Percentiles rank a stretch among this genome's conserved stretches.
phyloP scores from a whole-genome alignment of 2,329 filamentous ascomycete genomes.

The Colletotrichum cuscutae region DNA sequence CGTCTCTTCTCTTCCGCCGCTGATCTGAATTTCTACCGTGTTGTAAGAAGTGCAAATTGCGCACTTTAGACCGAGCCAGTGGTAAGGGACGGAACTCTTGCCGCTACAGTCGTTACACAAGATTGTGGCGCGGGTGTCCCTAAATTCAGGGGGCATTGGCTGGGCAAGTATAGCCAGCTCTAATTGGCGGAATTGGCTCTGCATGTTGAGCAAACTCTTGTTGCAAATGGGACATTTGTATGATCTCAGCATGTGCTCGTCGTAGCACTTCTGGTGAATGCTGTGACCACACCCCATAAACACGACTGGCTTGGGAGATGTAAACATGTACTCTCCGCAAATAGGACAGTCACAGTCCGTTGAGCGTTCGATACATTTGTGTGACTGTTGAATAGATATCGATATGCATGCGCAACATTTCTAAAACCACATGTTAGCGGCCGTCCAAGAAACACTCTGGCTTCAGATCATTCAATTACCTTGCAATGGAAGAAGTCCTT shows the following conservation, averaged over 20 bases:
- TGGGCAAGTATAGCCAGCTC: constrained; percentile 88
- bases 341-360: constrained; percentile 98
- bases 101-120: constrained; percentile 96
- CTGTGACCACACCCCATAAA: constrained; percentile 97
- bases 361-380: constrained; percentile 93
- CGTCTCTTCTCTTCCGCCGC: constrained; percentile 50
- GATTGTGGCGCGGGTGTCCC: constrained; percentile 81
- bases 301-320: constrained; percentile 86
- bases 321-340: constrained; percentile 96
- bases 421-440: constrained; percentile 50
- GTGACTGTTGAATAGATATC: constrained; percentile 83
- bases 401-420: constrained; percentile 95
- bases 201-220: constrained; percentile 98
- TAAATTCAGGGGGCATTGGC: constrained; percentile 90
- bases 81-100: constrained; percentile 86
- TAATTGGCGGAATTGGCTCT: constrained; percentile 89
- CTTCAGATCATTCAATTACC: constrained; percentile 59
- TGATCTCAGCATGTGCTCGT: constrained; percentile 86
- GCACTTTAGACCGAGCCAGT: constrained; percentile 96
- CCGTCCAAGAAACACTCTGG: neutral
- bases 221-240: constrained; percentile 98
- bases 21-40: constrained; percentile 72
- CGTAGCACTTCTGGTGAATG: constrained; percentile 90
- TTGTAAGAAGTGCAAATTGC: constrained; percentile 77
- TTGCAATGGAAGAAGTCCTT: constrained; percentile 99